These are phyloP conservation scores for Phialocephala sp. DNA, from an alignment of 2,329 filamentous ascomycete species.

Conservation along the genomic window DNA sequence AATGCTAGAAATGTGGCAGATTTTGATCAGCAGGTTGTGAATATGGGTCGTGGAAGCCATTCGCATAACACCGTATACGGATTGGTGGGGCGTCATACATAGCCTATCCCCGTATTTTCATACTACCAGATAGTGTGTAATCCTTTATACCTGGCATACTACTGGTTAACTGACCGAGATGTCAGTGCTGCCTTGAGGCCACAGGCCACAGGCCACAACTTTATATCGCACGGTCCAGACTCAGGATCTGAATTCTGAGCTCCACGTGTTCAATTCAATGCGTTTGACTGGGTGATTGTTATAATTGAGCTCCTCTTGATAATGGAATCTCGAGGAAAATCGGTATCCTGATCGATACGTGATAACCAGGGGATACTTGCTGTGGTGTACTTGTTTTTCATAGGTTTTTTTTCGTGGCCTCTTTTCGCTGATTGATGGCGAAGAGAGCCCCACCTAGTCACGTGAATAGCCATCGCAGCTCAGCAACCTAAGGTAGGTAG, in stretches of 20 bases:
- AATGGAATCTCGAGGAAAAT: too few species aligned
- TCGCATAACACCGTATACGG: not conserved
- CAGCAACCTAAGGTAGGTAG: too few species aligned
- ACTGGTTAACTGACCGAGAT: not conserved
- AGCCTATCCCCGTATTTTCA: not conserved
- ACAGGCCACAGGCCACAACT: not conserved
- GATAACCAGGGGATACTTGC: too few species aligned
- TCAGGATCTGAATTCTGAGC: not conserved
- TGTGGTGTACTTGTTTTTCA: too few species aligned
- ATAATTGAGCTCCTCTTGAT: too few species aligned
- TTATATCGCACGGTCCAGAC: not conserved
- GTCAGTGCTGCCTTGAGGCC: not conserved
- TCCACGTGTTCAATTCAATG: not conserved
- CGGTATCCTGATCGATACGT: too few species aligned
- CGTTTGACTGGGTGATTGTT: not conserved
- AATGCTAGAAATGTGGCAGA: not conserved
- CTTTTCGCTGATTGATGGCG: too few species aligned
- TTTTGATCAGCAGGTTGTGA: not conserved
- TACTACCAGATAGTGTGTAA: too few species aligned
- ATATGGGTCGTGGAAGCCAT: not conserved
- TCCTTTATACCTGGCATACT: too few species aligned
- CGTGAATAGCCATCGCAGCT: too few species aligned
- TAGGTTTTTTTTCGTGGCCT: too few species aligned
- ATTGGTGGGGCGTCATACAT: not conserved
- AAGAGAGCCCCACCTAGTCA: too few species aligned